These are phyloP conservation scores for Hanseniaspora mollemarum DNA, from an alignment of 805 yeast genomes.

Conservation along the genomic window DNA sequence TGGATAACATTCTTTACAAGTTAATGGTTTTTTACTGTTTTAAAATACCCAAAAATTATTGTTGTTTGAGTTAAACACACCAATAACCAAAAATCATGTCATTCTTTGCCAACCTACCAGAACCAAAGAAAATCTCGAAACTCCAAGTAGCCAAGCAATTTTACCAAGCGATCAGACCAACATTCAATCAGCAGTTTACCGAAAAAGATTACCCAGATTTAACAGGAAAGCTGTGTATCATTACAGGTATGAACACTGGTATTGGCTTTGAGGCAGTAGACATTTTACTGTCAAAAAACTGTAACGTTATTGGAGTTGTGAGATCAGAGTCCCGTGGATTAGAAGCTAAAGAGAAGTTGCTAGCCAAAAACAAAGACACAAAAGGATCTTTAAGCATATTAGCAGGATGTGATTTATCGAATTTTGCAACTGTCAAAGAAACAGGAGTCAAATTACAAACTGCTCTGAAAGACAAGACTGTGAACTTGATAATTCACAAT, in stretches of 20 bases:
- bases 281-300: slow-evolving; percentile 28
- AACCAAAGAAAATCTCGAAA: slow-evolving; percentile 22
- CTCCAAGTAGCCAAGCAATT: slow-evolving; percentile 18
- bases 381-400: slow-evolving; percentile 23
- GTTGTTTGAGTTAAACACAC: no score
- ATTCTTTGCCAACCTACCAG: slow-evolving; percentile 13
- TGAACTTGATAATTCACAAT: slow-evolving; percentile 30
- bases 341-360: slow-evolving; percentile 26
- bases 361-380: slow-evolving; percentile 23
- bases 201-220: slow-evolving; percentile 32
- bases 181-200: slow-evolving; percentile 23
- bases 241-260: slow-evolving; percentile 35
- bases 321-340: slow-evolving; percentile 30
- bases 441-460: slow-evolving; percentile 24
- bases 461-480: slow-evolving; percentile 19
- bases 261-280: slow-evolving; percentile 27
- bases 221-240: slow-evolving; percentile 31
- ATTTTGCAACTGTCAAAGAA: slow-evolving; percentile 29
- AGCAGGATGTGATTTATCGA: slow-evolving; percentile 31
- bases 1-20: no score
- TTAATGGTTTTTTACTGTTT: no score
- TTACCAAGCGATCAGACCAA: slow-evolving; percentile 24
- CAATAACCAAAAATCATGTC: neutral
- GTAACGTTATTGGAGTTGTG: slow-evolving; percentile 28
- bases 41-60: no score